Percentiles rank a stretch among this genome's conserved stretches.
Evolutionary conservation across 2,329 filamentous ascomycete species (phyloP).

Genomic region (Paracorniculantispora psalliotae): DNA sequence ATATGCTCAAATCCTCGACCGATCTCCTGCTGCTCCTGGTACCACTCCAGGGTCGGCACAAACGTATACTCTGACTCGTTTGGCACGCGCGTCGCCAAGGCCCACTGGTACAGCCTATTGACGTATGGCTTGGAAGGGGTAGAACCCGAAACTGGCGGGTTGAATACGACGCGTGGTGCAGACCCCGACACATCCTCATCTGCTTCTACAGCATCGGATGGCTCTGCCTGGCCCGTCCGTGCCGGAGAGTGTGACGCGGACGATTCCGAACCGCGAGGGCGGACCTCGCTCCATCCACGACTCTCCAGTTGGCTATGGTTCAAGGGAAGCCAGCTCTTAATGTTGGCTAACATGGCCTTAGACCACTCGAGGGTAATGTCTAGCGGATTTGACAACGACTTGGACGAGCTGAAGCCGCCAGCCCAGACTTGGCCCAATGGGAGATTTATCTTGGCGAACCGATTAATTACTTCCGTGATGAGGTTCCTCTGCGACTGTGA

Average conservation of each 20-base stretch:
- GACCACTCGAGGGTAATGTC: conserved; percentile 40
- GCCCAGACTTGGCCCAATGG: conserved; percentile 42
- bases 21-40: conserved; percentile 40
- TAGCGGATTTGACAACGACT: conserved; percentile 27
- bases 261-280: background rate
- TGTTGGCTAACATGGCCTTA: conserved; percentile 26
- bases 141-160: conserved; percentile 33
- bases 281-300: conserved; percentile 36
- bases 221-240: background rate
- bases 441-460: conserved; percentile 23
- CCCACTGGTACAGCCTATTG: conserved; percentile 41
- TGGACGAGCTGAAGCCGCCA: conserved; percentile 28
- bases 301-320: conserved; percentile 21
- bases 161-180: conserved; percentile 37
- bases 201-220: background rate
- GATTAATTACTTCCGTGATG: conserved; percentile 25
- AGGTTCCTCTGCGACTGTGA: conserved; percentile 41
- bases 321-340: conserved; percentile 33
- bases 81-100: conserved; percentile 17
- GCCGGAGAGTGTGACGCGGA: background rate
- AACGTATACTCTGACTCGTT: conserved; percentile 33
- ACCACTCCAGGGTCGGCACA: conserved; percentile 48
- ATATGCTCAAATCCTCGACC: conserved; percentile 48
- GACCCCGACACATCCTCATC: conserved; percentile 17
- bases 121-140: conserved; percentile 13